Evolutionary conservation across 805 yeast species (phyloP).

Genomic region (Metschnikowia anglica): DNA sequence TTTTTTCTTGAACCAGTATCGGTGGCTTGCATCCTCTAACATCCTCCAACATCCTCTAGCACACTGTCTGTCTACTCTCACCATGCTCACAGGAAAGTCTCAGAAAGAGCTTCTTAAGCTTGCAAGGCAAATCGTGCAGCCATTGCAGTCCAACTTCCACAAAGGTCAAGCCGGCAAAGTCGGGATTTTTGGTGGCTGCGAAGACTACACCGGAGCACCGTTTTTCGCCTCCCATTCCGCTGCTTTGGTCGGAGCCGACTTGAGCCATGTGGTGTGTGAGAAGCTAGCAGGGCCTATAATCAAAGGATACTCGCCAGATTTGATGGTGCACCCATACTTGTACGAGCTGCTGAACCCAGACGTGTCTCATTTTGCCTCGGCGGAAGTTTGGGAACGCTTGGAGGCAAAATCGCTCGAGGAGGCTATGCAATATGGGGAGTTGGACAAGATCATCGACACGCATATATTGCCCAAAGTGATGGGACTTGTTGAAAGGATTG

Average conservation of each 20-base stretch:
- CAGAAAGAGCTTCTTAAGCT: slow-evolving; percentile 48
- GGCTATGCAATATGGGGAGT: slow-evolving; percentile 23
- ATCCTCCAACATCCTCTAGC: too few species aligned
- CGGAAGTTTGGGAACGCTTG: slow-evolving; percentile 22
- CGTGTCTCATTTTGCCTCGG: slow-evolving; percentile 20
- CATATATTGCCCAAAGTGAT: slow-evolving; percentile 57
- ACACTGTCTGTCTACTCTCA: too few species aligned
- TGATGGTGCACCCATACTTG: slow-evolving; percentile 94
- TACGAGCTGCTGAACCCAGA: slow-evolving; percentile 45
- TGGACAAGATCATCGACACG: slow-evolving; percentile 37
- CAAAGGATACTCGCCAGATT: slow-evolving; percentile 84
- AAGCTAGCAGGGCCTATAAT: slow-evolving; percentile 72
- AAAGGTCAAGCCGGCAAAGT: slow-evolving; percentile 92
- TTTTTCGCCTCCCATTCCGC: slow-evolving; percentile 85
- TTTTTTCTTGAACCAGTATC: too few species aligned
- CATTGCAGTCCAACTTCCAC: slow-evolving; percentile 65
- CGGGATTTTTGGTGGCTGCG: slow-evolving; percentile 89
- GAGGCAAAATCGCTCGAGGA: slow-evolving; percentile 22
- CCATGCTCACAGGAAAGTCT: slow-evolving; percentile 23
- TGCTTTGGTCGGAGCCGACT: slow-evolving; percentile 81
- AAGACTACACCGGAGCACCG: slow-evolving; percentile 97
- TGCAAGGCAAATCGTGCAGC: slow-evolving; percentile 67
- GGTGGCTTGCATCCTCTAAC: too few species aligned
- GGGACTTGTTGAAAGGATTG: slow-evolving; percentile 58
- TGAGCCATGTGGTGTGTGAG: slow-evolving; percentile 90